Conservation (phyloP, 1,284 basidiomycete species). For the Flammula alnicola region DNA sequence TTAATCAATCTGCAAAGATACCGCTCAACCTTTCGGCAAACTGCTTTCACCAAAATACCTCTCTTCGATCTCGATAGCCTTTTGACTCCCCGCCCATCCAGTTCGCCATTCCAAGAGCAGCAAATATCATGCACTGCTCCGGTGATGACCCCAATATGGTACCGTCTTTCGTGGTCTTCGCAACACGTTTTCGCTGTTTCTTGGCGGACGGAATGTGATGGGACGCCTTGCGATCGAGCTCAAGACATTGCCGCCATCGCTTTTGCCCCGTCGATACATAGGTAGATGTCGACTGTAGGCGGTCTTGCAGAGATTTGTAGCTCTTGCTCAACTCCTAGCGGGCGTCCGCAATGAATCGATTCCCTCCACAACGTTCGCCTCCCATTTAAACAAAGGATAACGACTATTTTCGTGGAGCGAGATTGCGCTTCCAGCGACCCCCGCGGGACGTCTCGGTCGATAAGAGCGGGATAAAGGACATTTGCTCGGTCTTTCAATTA, state of each 20-base stretch:
- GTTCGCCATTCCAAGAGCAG: too few relatives aligned
- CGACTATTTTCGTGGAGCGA: constrained; percentile 1
- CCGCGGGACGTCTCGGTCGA: constrained; percentile 2
- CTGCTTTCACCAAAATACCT: constrained; percentile 14
- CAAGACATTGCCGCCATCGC: too few relatives aligned
- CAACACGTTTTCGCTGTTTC: too few relatives aligned
- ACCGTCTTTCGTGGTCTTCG: background rate
- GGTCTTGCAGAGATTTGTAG: too few relatives aligned
- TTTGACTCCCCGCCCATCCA: constrained; percentile 26
- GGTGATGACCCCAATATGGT: background rate
- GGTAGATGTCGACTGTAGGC: too few relatives aligned
- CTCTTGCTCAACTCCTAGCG: too few relatives aligned
- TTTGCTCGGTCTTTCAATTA: constrained; percentile 3
- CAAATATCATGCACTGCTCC: background rate
- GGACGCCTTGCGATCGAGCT: too few relatives aligned
- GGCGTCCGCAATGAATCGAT: background rate
- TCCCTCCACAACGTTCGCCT: background rate
- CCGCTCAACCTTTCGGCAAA: constrained; percentile 18
- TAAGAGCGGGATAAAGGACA: constrained; percentile 2
- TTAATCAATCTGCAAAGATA: constrained; percentile 22
- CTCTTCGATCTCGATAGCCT: constrained; percentile 31
- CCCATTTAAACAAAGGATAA: background rate
- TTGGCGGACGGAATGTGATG: too few relatives aligned
- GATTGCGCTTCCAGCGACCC: background rate
- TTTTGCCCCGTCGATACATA: too few relatives aligned